Evolutionary conservation across 345 rosid genomes (phyloP).

Genomic region (Draba incana): DNA sequence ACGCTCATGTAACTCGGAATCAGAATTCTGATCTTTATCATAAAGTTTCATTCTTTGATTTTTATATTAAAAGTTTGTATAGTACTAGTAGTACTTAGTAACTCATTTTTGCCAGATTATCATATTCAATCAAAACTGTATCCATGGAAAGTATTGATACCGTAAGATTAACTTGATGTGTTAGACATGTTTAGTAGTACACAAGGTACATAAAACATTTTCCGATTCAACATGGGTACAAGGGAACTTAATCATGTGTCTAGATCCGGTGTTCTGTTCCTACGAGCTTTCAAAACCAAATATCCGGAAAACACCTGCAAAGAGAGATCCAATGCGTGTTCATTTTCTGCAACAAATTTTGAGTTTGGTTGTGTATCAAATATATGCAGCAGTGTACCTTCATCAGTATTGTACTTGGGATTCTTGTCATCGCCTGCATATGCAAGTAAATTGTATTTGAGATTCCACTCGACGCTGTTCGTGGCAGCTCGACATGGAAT

Average conservation of each 20-base stretch:
- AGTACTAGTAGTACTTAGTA: too few species aligned
- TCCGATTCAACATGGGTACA: not conserved
- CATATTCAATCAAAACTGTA: constrained; percentile 8
- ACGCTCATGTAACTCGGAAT: constrained; percentile 26
- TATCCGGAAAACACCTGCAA: constrained; percentile 88
- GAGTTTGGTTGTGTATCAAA: constrained; percentile 6
- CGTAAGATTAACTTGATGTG: constrained; percentile 2
- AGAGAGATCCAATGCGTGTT: constrained; percentile 14
- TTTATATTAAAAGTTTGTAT: constrained; percentile 35
- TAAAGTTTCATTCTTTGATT: constrained; percentile 21
- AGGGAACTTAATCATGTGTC: not conserved
- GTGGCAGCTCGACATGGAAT: constrained; percentile 95
- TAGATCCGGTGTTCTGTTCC: constrained; percentile 25
- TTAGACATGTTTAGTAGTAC: constrained; percentile 1
- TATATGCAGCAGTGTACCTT: constrained; percentile 56
- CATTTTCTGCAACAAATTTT: not conserved
- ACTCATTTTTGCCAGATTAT: constrained; percentile 1
- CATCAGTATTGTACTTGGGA: constrained; percentile 81
- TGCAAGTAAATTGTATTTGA: constrained; percentile 88
- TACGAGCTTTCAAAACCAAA: constrained; percentile 81
- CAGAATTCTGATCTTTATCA: constrained; percentile 19
- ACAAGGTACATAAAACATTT: not conserved
- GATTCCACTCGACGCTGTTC: constrained; percentile 99
- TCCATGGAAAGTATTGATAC: constrained; percentile 7
- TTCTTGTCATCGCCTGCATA: constrained; percentile 98